Conservation (phyloP, 2,329 filamentous ascomycete genomes). For the Epichloe gansuensis region DNA sequence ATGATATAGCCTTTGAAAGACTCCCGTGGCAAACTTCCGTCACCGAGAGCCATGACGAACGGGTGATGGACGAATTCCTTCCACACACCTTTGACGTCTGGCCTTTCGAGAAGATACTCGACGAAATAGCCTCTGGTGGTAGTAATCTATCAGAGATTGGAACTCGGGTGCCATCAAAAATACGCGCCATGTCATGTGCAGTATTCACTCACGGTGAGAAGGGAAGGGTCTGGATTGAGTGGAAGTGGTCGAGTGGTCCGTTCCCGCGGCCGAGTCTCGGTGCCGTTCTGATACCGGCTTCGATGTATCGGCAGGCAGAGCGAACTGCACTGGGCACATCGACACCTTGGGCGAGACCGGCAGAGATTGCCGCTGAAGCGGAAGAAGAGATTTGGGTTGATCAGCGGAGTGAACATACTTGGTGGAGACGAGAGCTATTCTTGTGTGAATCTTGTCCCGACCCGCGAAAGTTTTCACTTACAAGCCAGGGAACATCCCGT, state of each 20-base stretch:
- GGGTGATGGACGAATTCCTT: conserved; percentile 64
- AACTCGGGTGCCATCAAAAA: background rate
- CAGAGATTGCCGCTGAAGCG: conserved; percentile 53
- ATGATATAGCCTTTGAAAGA: conserved; percentile 82
- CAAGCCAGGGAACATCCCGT: conserved; percentile 90
- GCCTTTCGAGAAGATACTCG: conserved; percentile 65
- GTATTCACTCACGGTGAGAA: conserved; percentile 45
- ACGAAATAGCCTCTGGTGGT: conserved; percentile 56
- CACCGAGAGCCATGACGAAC: conserved; percentile 66
- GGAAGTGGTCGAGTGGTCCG: conserved; percentile 68
- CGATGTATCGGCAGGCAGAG: conserved; percentile 57
- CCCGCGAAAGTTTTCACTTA: conserved; percentile 27
- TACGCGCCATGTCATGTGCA: background rate
- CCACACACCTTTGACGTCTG: conserved; percentile 66
- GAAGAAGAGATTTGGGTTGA: background rate
- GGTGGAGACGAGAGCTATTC: background rate
- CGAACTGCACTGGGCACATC: conserved; percentile 47
- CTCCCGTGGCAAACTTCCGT: conserved; percentile 59
- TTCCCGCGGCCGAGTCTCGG: conserved; percentile 50
- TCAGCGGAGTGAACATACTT: background rate
- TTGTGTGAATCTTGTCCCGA: background rate
- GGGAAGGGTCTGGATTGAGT: conserved; percentile 53
- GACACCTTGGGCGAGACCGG: conserved; percentile 51
- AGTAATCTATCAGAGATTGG: background rate
- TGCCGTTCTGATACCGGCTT: conserved; percentile 55